These are phyloP conservation scores for Fusarium protoensiforme DNA, from an alignment of 2,329 filamentous ascomycete species.

Conservation along the genomic window DNA sequence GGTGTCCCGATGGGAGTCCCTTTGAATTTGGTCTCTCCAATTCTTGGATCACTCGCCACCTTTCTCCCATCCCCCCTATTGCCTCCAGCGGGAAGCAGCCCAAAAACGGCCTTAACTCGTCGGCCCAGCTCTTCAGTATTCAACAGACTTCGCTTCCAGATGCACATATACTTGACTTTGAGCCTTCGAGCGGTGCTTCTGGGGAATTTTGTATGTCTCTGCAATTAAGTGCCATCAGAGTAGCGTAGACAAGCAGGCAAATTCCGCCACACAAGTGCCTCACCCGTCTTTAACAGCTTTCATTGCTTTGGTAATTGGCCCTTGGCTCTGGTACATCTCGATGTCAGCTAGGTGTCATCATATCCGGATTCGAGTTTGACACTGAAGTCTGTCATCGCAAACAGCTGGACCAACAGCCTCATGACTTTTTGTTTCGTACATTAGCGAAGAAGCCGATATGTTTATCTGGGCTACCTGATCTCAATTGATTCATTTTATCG, in stretches of 20 bases:
- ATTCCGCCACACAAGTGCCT: too few relatives aligned
- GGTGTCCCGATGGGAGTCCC: too few relatives aligned
- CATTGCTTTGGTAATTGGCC: background rate
- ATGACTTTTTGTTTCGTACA: background rate
- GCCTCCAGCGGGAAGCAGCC: too few relatives aligned
- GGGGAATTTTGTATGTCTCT: too few relatives aligned
- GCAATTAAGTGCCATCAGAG: too few relatives aligned
- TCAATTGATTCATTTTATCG: background rate
- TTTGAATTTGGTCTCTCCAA: background rate
- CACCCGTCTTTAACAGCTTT: too few relatives aligned
- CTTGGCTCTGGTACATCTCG: background rate
- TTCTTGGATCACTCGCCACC: background rate
- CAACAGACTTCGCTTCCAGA: too few relatives aligned
- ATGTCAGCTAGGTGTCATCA: background rate
- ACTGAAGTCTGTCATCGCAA: background rate
- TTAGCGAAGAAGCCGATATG: background rate
- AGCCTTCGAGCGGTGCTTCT: too few relatives aligned
- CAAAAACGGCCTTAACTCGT: too few relatives aligned
- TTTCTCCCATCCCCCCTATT: background rate
- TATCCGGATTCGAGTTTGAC: background rate
- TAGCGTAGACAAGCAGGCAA: too few relatives aligned
- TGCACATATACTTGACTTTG: too few relatives aligned
- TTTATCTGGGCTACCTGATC: background rate
- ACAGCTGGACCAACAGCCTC: background rate
- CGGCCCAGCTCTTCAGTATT: too few relatives aligned